phyloP scores from a whole-genome alignment of 768 basidiomycete genomes.

The Kwoniella sp. region DNA sequence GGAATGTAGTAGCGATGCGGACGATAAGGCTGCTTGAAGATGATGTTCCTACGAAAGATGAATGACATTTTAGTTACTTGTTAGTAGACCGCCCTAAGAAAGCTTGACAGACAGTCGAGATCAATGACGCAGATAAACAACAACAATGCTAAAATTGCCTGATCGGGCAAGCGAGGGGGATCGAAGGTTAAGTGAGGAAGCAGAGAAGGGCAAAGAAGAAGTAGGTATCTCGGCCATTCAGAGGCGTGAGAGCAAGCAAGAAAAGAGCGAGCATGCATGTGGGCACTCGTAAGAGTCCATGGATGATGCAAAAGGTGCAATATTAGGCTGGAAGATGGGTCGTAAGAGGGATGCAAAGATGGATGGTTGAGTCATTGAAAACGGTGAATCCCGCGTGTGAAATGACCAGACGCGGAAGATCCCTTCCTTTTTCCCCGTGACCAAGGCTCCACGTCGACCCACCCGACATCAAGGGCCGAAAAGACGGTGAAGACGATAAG shows the following conservation, averaged over 20 bases:
- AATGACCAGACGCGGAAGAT: background rate
- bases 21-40: slow-evolving; percentile 58
- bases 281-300: background rate
- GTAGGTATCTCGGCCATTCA: background rate
- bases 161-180: slow-evolving; percentile 2
- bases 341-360: background rate
- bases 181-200: slow-evolving; percentile 11
- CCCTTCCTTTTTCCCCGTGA: slow-evolving; percentile 2
- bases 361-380: background rate
- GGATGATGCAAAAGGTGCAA: background rate
- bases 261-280: background rate
- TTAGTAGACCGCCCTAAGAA: background rate
- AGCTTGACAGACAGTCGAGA: slow-evolving; percentile 6
- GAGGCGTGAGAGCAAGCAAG: background rate
- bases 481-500: slow-evolving; percentile 7
- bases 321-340: background rate
- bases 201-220: background rate
- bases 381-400: slow-evolving; percentile 14
- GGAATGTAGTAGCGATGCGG: slow-evolving; percentile 56
- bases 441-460: slow-evolving; percentile 8
- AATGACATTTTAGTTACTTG: background rate
- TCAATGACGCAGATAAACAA: slow-evolving; percentile 6
- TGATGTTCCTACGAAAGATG: slow-evolving; percentile 56
- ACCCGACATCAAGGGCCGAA: slow-evolving; percentile 1
- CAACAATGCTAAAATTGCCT: slow-evolving; percentile 17